Base-by-base conservation (phyloP, 2,329 filamentous ascomycete species). In the Tolypocladium album region DNA sequence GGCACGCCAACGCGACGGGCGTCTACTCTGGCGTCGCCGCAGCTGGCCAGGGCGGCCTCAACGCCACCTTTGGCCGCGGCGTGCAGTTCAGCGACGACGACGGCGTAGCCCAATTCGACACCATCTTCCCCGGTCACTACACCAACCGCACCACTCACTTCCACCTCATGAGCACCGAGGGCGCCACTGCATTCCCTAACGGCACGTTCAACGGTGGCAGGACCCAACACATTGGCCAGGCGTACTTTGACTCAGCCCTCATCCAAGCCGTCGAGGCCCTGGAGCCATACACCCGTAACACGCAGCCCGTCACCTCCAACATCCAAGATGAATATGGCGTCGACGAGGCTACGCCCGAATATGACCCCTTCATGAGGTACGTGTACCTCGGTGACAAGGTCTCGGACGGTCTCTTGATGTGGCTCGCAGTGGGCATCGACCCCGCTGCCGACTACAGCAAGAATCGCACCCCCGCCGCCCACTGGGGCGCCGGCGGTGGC, bases 351-450 rank as follows among this genome's bases (percentile, higher is more conserved):
- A 77, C 77, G 56, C 76, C 75, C 9, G 76, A 78, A 43, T 81
- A 80, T 61, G 81, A 85, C 66, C 85, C 84, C 0, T 76, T 86
- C 66, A 73, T 84, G 61, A 78, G 86, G 66, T 85, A 84, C 64
- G 76, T 81, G 15, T 74, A 79, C 17, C 75, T 87, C 2, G 83
- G 83, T 9, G 77, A 85, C 52, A 69, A 72, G 40, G 67, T 81
- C 13, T 63, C 70, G 4, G 80, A 83, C 57, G 82, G 82, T 43
- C 65, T 84, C 39, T 72, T 85, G 58, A 77, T 74, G 9, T 85
- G 81, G 80, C 78, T 84, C 61, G 74, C 75, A 4, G 71, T 83
- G 50, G 81, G 78, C 6, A 74, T 84, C 55, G 77, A 82, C 65
- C 61, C 45, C 12, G 27, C 42, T 13, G 58, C 64, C 43, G 43